Evolutionary conservation across 768 basidiomycete genomes (phyloP), one percentile per base, ranked within the genome.

Genomic region (Galerina marginata): DNA sequence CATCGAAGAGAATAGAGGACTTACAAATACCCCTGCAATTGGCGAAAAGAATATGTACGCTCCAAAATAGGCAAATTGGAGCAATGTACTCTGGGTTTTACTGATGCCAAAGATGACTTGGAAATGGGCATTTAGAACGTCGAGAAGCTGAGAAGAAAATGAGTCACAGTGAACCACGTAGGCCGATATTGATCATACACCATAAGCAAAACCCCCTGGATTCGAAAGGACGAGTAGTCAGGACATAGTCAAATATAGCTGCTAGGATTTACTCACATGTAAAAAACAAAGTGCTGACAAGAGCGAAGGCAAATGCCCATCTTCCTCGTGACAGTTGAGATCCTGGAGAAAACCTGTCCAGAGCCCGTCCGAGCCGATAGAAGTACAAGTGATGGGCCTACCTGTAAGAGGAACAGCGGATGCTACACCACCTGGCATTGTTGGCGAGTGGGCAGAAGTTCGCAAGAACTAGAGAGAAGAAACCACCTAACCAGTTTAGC

Each of bases 211-310:
- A 0, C 87, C 88, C 87, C 86, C 86, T 81, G 54, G 38, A 39
- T 23, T 39, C 44, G 43, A 52, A 56, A 23, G 39, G 39, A 12
- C n/a, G 25, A 55, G 26, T 49, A 44, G 36, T 26, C 25, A 38
- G 25, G n/a, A 11, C 37, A 45, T 57, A 16, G 47, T 29, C 36
- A 40, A 33, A 12, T 37, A 11, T 53, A 26, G 4, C 6, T 7
- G 26, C 23, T 23, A 42, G 25, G 25, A 37, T 46, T 37, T 38
- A 72, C 83, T 63, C 63, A 86, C 87, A 89, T 29, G 89, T 87
- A 74, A 91, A 91, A 80, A 91, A 91, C 36, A 91, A 77, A 10
- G 88, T 84, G 16, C 89, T 91, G 60, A 92, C 86, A 56, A 91
- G 82, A 40, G 78, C 77, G 70, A 89, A 92, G 7, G 90, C 80